Conservation (phyloP, 768 basidiomycete species). For the Cystofilobasidium bisporidii region DNA sequence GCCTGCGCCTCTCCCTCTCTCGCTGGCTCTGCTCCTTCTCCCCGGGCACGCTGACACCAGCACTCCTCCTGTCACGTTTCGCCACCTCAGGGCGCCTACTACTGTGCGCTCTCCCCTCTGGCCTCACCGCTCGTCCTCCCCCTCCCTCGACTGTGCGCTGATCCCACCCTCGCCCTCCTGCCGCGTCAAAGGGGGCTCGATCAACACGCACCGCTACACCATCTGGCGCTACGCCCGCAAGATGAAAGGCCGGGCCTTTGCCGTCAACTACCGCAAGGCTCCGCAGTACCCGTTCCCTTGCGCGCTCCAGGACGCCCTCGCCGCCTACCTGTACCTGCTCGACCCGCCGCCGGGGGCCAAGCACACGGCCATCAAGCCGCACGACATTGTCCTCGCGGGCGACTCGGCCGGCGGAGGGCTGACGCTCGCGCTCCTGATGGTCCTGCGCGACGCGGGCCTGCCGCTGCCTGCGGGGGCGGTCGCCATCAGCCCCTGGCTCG, state of each 20-base stretch:
- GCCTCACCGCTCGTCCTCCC: not conserved
- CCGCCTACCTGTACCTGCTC: constrained; percentile 36
- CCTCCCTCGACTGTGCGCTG: too few species aligned
- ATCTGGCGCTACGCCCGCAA: constrained; percentile 41
- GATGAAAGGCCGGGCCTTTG: constrained; percentile 40
- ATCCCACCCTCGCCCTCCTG: not conserved
- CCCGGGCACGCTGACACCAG: constrained; percentile 31
- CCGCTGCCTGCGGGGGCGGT: constrained; percentile 80
- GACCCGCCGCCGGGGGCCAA: constrained; percentile 49
- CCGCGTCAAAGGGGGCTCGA: constrained; percentile 21
- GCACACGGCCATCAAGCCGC: constrained; percentile 70
- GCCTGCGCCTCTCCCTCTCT: not conserved
- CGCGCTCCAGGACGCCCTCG: constrained; percentile 27
- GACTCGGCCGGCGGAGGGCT: constrained; percentile 91
- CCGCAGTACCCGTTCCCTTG: constrained; percentile 40
- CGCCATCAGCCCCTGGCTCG: constrained; percentile 80
- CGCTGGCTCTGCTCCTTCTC: constrained; percentile 31
- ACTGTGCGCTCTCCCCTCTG: not conserved
- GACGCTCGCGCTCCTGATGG: constrained; percentile 59
- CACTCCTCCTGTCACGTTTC: constrained; percentile 32
- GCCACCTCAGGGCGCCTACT: constrained; percentile 30
- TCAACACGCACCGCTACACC: constrained; percentile 42
- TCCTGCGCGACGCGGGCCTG: constrained; percentile 69
- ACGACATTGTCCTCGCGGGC: constrained; percentile 73
- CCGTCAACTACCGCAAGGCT: constrained; percentile 32